These are phyloP conservation scores for Hypoxylon fuscum DNA, from an alignment of 495 filamentous ascomycete genomes.

Conservation along the genomic window DNA sequence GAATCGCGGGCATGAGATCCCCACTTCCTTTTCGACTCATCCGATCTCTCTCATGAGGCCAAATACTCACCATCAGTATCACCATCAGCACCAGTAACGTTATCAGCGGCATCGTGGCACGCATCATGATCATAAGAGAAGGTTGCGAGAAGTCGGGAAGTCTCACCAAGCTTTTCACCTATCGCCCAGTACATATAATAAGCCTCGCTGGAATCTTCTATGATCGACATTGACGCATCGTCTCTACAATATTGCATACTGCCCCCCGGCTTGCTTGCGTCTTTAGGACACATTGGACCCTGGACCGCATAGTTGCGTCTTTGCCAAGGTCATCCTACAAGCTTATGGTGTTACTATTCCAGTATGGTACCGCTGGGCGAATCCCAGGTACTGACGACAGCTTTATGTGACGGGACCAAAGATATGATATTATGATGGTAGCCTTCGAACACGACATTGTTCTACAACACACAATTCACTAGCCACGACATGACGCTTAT, in stretches of 20 bases:
- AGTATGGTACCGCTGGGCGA: constrained; percentile 28
- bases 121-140: constrained; percentile 6
- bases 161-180: constrained; percentile 21
- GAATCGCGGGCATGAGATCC: constrained; percentile 8
- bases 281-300: constrained; percentile 25
- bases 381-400: constrained; percentile 26
- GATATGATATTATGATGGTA: constrained; percentile 17
- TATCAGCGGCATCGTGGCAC: too few species aligned
- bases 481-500: constrained; percentile 17
- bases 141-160: constrained; percentile 17
- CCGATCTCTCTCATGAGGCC: constrained; percentile 24
- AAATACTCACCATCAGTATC: constrained; percentile 24
- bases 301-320: constrained; percentile 29
- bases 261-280: constrained; percentile 32
- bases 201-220: constrained; percentile 38
- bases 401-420: constrained; percentile 27
- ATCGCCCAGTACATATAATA: constrained; percentile 13
- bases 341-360: constrained; percentile 33
- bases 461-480: constrained; percentile 19
- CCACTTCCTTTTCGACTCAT: constrained; percentile 9
- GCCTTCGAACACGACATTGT: constrained; percentile 22
- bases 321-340: constrained; percentile 39
- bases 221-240: constrained; percentile 41
- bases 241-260: constrained; percentile 36
- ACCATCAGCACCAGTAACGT: too few species aligned